A percentile compares a stretch with the other conserved stretches of the same genome.
These are phyloP conservation scores for Triangularia verruculosa DNA, from an alignment of 2,329 filamentous ascomycete genomes.

Conservation along the genomic window DNA sequence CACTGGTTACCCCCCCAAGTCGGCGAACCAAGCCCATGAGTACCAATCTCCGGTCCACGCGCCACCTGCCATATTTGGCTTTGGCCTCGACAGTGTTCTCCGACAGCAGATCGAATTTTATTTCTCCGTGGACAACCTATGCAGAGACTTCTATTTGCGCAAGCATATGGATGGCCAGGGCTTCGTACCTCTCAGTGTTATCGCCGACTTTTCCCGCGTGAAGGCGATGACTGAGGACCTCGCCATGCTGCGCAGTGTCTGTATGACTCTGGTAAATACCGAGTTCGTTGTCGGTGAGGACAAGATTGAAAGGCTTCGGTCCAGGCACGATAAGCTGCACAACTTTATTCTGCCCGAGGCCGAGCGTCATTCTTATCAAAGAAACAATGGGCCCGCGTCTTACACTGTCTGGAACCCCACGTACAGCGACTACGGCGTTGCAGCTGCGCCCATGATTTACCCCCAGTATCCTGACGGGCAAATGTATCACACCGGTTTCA, in stretches of 20 bases:
- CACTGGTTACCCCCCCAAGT: constrained; percentile 22
- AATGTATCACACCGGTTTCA: constrained; percentile 32
- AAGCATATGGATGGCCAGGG: constrained; percentile 94
- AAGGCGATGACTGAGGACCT: constrained; percentile 68
- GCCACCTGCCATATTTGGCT: constrained; percentile 11
- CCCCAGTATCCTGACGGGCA: constrained; percentile 28
- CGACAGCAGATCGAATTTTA: constrained; percentile 77
- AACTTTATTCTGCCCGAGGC: constrained; percentile 72
- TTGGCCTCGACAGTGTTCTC: constrained; percentile 35
- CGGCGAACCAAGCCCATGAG: constrained; percentile 39
- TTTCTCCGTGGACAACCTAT: constrained; percentile 92
- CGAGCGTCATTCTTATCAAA: constrained; percentile 69
- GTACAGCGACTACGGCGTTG: constrained; percentile 22
- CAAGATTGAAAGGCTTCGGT: constrained; percentile 75
- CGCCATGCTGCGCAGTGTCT: constrained; percentile 71
- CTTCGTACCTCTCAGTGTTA: constrained; percentile 76
- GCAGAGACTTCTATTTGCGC: constrained; percentile 87
- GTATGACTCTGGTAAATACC: constrained; percentile 66
- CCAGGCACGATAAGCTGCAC: constrained; percentile 65
- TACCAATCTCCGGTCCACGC: constrained; percentile 28
- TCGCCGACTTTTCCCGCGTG: constrained; percentile 84
- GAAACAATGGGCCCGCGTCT: constrained; percentile 62
- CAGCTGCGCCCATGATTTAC: constrained; percentile 31
- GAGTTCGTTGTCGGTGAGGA: constrained; percentile 76
- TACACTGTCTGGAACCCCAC: constrained; percentile 28